Evolutionary conservation across 108 stramenopile genomes (phyloP).

Genomic region (Tribonema minus): DNA sequence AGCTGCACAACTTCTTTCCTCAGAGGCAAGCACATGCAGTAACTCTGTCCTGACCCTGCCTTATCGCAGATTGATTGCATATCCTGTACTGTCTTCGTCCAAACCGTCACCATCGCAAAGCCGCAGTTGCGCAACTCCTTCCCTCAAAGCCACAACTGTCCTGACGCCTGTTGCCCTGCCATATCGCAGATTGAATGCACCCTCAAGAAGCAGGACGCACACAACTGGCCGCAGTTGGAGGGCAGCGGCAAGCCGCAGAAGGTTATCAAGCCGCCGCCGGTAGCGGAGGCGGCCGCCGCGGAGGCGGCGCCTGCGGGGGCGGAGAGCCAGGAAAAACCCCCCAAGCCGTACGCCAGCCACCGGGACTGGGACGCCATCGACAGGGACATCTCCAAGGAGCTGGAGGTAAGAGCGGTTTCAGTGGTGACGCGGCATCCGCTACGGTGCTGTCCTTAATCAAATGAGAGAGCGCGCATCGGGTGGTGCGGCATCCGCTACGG

Average conservation of each 20-base stretch:
- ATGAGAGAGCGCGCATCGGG: too few species aligned
- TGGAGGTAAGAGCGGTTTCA: too few species aligned
- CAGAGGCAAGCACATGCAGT: too few species aligned
- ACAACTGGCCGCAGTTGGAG: slow-evolving; percentile 34
- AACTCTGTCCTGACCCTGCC: too few species aligned
- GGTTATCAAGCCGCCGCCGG: background rate
- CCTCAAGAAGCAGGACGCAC: slow-evolving; percentile 12
- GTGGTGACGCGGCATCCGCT: too few species aligned
- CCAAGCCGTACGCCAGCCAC: slow-evolving; percentile 35
- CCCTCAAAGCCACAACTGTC: background rate
- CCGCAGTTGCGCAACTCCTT: background rate
- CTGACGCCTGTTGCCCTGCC: background rate
- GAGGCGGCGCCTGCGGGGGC: background rate
- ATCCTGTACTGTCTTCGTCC: too few species aligned
- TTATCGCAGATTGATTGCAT: too few species aligned
- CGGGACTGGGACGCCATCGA: slow-evolving; percentile 43
- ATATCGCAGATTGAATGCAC: slow-evolving; percentile 18
- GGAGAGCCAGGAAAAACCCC: slow-evolving; percentile 1
- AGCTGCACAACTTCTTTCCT: background rate
- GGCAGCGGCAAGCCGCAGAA: background rate
- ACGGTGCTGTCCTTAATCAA: too few species aligned
- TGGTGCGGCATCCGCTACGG: too few species aligned
- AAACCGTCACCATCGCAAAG: too few species aligned
- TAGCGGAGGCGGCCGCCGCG: background rate
- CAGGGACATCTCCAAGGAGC: slow-evolving; percentile 59